A percentile compares a stretch with the other conserved stretches of the same genome.
phyloP scores from a whole-genome alignment of 129 eudicot genomes.

The Pulicaria dysenterica region DNA sequence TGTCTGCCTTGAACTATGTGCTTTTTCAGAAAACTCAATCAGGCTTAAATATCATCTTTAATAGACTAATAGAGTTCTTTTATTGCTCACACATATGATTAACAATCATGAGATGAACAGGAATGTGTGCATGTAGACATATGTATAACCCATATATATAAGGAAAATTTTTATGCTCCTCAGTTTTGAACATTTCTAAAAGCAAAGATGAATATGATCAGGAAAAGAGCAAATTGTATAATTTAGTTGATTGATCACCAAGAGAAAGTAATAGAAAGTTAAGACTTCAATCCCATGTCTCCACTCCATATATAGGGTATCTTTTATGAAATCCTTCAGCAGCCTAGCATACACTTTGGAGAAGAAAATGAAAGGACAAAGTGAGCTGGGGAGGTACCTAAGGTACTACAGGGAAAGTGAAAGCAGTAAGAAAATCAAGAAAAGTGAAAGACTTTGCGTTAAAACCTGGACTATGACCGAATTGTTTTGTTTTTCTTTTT shows the following conservation, averaged over 20 bases:
- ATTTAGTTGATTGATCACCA: background rate
- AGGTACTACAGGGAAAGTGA: too few species aligned
- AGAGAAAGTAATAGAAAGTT: background rate
- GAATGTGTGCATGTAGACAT: background rate
- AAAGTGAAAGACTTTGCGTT: too few species aligned
- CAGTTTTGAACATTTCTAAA: background rate
- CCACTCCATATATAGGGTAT: constrained; percentile 1
- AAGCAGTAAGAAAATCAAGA: too few species aligned
- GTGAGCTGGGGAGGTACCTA: background rate
- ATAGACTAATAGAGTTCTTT: background rate
- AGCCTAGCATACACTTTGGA: constrained; percentile 2
- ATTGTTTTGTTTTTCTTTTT: too few species aligned
- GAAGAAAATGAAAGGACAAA: background rate
- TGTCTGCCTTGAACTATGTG: constrained; percentile 4
- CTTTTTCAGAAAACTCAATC: constrained; percentile 6
- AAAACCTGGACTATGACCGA: too few species aligned
- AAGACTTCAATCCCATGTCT: background rate
- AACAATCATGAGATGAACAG: background rate
- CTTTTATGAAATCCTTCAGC: constrained; percentile 16
- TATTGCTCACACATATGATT: background rate
- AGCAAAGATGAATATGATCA: constrained; percentile 19
- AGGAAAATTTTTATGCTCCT: constrained; percentile 15
- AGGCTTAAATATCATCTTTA: constrained; percentile 1
- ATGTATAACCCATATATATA: constrained; percentile 7
- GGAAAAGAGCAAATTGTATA: constrained; percentile 11